A percentile compares a stretch with the other conserved stretches of the same genome.
Conservation (phyloP, 257 asterid genomes). For the Ocimum tenuiflorum region DNA sequence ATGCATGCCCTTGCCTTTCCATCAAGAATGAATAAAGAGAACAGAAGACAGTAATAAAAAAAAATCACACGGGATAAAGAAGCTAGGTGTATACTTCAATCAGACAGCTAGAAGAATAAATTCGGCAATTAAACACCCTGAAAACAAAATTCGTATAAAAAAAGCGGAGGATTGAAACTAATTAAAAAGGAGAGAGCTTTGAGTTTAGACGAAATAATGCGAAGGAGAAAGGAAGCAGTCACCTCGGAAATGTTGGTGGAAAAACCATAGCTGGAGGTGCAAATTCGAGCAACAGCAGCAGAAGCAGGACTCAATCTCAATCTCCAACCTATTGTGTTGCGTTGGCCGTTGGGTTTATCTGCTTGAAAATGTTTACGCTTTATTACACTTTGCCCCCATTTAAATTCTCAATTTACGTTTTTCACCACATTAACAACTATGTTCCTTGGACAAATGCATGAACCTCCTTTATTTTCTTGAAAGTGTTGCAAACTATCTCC, state of each 20-base stretch:
- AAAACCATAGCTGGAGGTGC: slow-evolving; percentile 8
- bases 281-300: neutral
- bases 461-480: too few relatives aligned
- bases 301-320: slow-evolving; percentile 1
- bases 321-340: neutral
- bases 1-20: neutral
- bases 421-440: too few relatives aligned
- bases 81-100: neutral
- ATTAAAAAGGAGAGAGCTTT: neutral
- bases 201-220: neutral
- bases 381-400: too few relatives aligned
- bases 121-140: neutral
- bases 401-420: too few relatives aligned
- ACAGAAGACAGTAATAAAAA: neutral
- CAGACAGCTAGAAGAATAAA: neutral
- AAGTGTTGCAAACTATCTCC: too few relatives aligned
- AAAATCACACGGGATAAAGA: neutral
- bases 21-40: neutral
- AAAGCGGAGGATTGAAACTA: neutral
- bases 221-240: neutral
- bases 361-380: too few relatives aligned
- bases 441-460: too few relatives aligned
- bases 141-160: neutral
- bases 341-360: too few relatives aligned
- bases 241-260: slow-evolving; percentile 19